phyloP scores from a whole-genome alignment of 2,329 filamentous ascomycete genomes.

The Monilinia polystroma region DNA sequence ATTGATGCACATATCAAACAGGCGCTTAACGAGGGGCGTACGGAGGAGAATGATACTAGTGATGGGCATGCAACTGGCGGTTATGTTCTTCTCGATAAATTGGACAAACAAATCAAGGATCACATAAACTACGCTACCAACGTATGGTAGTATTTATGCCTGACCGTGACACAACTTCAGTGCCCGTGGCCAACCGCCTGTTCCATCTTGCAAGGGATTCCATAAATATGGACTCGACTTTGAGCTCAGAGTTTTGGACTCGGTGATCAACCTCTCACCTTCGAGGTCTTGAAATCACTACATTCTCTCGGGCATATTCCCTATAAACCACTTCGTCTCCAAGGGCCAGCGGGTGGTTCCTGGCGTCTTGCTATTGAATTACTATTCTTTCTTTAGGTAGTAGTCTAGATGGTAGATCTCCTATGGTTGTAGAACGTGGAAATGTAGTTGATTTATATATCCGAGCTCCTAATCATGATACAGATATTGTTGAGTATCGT shows the following conservation, averaged over 20 bases:
- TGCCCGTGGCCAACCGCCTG: not conserved
- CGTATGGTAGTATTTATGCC: slow-evolving; percentile 53
- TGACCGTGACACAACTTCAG: slow-evolving; percentile 55
- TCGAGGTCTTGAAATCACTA: slow-evolving; percentile 32
- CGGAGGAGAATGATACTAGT: slow-evolving; percentile 36
- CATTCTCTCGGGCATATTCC: slow-evolving; percentile 46
- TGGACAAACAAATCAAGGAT: slow-evolving; percentile 49
- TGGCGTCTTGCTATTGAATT: slow-evolving; percentile 48
- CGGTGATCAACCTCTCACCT: slow-evolving; percentile 22
- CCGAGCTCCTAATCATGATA: slow-evolving; percentile 36
- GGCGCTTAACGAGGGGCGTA: slow-evolving; percentile 33
- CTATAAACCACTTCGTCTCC: slow-evolving; percentile 47
- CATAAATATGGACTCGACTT: slow-evolving; percentile 39
- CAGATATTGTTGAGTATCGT: slow-evolving; percentile 30
- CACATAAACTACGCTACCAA: slow-evolving; percentile 40
- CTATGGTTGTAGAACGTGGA: slow-evolving; percentile 35
- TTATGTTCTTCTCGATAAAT: slow-evolving; percentile 57
- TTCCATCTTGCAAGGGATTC: not conserved
- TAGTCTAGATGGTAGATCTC: slow-evolving; percentile 33
- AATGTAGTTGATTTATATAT: slow-evolving; percentile 29
- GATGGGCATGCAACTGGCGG: slow-evolving; percentile 32
- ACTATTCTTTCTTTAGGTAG: slow-evolving; percentile 38
- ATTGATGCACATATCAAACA: slow-evolving; percentile 47
- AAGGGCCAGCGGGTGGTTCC: slow-evolving; percentile 54
- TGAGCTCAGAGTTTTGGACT: slow-evolving; percentile 43